Conservation (phyloP, 2,329 filamentous ascomycete species). For the Periconia digitata region DNA sequence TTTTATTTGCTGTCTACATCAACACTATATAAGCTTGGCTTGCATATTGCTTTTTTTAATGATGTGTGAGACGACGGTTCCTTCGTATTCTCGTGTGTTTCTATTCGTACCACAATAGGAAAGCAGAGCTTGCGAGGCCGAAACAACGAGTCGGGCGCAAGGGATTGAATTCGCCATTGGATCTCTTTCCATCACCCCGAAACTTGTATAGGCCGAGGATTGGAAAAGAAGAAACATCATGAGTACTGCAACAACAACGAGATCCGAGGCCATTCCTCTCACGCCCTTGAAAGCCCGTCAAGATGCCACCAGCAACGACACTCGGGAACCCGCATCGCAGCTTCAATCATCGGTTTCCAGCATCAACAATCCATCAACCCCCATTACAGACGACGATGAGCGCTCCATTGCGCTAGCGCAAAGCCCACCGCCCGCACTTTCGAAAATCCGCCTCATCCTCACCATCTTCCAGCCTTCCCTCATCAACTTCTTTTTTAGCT, state of each 20-base stretch:
- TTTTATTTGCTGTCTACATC: neutral
- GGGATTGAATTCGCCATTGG: too few relatives aligned
- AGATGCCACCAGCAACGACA: neutral
- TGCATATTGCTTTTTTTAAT: too few relatives aligned
- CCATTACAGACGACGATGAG: constrained; percentile 2
- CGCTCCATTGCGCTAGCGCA: constrained; percentile 6
- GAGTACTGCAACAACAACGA: neutral
- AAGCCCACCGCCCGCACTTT: constrained; percentile 4
- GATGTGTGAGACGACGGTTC: too few relatives aligned
- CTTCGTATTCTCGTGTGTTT: too few relatives aligned
- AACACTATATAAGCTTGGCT: too few relatives aligned
- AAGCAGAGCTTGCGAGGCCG: too few relatives aligned
- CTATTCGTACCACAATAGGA: too few relatives aligned
- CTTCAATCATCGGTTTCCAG: neutral
- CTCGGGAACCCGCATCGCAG: neutral
- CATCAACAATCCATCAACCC: neutral
- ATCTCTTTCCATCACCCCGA: too few relatives aligned
- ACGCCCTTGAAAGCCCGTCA: neutral
- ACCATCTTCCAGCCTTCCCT: constrained; percentile 26
- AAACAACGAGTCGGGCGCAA: too few relatives aligned
- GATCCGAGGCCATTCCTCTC: neutral
- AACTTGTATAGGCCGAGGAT: too few relatives aligned
- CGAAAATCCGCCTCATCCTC: constrained; percentile 16
- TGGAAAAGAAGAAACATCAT: neutral
- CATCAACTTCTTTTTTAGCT: constrained; percentile 31